Conservation (phyloP, 2,329 filamentous ascomycete species). For the Septoria petroselini region DNA sequence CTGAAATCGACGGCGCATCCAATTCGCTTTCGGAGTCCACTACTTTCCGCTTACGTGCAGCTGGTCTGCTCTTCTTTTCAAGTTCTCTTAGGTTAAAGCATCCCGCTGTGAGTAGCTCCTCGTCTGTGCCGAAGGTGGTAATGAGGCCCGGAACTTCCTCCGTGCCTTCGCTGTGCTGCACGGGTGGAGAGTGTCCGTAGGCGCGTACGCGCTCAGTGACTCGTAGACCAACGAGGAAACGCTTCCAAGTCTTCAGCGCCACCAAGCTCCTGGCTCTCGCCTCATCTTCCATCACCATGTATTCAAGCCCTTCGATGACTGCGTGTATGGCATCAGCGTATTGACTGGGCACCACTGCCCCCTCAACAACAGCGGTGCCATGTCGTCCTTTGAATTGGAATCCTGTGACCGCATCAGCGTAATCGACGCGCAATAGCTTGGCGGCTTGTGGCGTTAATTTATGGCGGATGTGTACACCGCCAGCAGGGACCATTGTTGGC, state of each 20-base stretch:
- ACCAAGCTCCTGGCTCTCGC: conserved; percentile 52
- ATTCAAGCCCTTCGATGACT: conserved; percentile 64
- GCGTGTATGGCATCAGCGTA: conserved; percentile 68
- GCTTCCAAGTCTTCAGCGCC: conserved; percentile 57
- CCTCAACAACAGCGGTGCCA: conserved; percentile 78
- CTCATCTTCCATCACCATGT: conserved; percentile 63
- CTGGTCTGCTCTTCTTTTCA: neutral
- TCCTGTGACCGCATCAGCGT: conserved; percentile 82
- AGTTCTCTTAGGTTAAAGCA: conserved; percentile 26
- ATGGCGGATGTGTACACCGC: conserved; percentile 57
- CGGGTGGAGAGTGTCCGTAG: conserved; percentile 38
- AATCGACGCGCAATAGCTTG: conserved; percentile 73
- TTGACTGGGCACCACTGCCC: conserved; percentile 71
- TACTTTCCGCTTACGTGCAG: conserved; percentile 8
- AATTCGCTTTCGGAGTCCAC: conserved; percentile 8
- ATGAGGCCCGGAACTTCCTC: neutral
- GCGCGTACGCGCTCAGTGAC: conserved; percentile 71
- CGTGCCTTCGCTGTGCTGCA: conserved; percentile 12
- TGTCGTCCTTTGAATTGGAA: conserved; percentile 84
- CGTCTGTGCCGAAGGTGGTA: conserved; percentile 1
- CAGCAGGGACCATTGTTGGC: conserved; percentile 61
- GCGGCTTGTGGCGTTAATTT: conserved; percentile 67
- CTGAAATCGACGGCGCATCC: neutral
- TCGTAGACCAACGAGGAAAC: conserved; percentile 59
- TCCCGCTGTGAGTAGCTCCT: conserved; percentile 26